A percentile compares a stretch with the other conserved stretches of the same genome.
Evolutionary conservation across 495 filamentous ascomycete species (phyloP).

Genomic region (Penicillium antarcticum): DNA sequence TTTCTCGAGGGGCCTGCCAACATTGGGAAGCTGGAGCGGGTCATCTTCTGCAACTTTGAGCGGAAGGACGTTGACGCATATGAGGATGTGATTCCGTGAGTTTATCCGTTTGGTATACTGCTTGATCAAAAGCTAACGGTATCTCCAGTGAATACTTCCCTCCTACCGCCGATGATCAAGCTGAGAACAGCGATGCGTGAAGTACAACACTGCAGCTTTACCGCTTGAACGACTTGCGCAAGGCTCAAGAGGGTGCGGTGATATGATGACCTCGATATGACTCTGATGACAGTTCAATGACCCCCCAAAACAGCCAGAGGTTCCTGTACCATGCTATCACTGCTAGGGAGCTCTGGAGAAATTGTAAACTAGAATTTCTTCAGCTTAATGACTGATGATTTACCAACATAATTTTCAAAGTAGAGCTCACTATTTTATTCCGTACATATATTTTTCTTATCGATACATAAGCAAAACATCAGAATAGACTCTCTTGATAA

Average conservation of each 20-base stretch:
- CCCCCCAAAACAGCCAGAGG: too few species aligned
- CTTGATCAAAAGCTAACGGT: background rate
- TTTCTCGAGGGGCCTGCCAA: constrained; percentile 63
- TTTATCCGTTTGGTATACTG: constrained; percentile 10
- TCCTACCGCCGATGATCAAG: constrained; percentile 3
- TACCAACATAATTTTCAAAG: too few species aligned
- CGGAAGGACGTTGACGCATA: constrained; percentile 75
- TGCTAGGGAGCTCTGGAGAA: too few species aligned
- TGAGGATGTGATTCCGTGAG: constrained; percentile 67
- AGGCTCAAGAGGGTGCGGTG: background rate
- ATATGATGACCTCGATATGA: background rate
- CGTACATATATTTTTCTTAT: too few species aligned
- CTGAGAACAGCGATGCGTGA: background rate
- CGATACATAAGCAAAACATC: too few species aligned
- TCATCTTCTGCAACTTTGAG: constrained; percentile 81
- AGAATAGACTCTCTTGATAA: too few species aligned
- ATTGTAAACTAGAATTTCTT: too few species aligned
- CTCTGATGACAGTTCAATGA: too few species aligned
- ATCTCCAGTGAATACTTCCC: constrained; percentile 28
- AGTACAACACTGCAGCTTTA: too few species aligned
- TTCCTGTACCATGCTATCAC: too few species aligned
- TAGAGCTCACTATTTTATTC: too few species aligned
- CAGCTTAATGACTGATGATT: too few species aligned
- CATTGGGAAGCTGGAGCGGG: constrained; percentile 55
- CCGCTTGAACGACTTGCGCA: background rate